These are phyloP conservation scores for Mycena albidolilacea DNA, from an alignment of 768 basidiomycete genomes.

Conservation along the genomic window DNA sequence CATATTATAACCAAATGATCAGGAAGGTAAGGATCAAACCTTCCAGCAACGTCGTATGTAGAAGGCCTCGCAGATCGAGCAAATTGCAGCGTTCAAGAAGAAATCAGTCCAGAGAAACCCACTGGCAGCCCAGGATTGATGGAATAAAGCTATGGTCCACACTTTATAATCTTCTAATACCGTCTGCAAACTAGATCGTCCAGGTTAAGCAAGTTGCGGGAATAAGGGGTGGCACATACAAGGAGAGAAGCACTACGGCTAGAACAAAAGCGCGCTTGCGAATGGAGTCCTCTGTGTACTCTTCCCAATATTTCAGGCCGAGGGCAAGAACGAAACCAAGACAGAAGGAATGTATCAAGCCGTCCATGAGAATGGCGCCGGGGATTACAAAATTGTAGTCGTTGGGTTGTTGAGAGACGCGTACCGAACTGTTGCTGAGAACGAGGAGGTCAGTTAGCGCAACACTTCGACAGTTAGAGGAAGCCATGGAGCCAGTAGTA, in stretches of 20 bases:
- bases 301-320: conserved; percentile 57
- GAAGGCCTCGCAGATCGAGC: conserved; percentile 62
- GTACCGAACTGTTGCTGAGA: conserved; percentile 5
- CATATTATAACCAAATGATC: not conserved
- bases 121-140: conserved; percentile 50
- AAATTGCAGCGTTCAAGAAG: conserved; percentile 46
- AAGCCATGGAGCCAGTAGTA: too few species aligned
- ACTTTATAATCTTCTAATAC: conserved; percentile 58
- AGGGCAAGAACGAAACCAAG: conserved; percentile 60
- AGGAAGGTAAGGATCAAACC: conserved; percentile 46
- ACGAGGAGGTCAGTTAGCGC: not conserved
- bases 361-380: conserved; percentile 61
- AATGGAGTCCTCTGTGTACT: conserved; percentile 61
- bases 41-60: conserved; percentile 68
- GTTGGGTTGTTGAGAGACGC: conserved; percentile 42
- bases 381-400: conserved; percentile 49
- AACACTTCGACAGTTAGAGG: not conserved
- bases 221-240: conserved; percentile 49
- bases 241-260: conserved; percentile 55
- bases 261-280: conserved; percentile 59
- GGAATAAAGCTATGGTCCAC: conserved; percentile 54
- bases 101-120: conserved; percentile 26
- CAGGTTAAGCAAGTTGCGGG: not conserved
- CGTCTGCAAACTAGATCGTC: conserved; percentile 53
- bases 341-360: conserved; percentile 63